Evolutionary conservation across 1,284 basidiomycete genomes (phyloP).

Genomic region (Chondrostereum purpureum): DNA sequence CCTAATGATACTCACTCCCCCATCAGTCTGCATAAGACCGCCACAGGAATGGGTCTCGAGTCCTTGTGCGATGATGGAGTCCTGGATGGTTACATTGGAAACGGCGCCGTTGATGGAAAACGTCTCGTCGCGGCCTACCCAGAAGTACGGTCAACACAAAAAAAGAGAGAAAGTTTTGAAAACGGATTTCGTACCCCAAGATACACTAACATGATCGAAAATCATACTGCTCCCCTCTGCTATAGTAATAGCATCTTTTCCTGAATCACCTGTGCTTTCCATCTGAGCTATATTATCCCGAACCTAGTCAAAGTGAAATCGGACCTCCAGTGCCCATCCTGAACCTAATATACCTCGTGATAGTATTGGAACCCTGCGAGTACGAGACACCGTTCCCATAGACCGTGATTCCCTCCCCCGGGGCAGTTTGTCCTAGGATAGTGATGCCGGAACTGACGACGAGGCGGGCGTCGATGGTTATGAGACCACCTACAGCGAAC

Average conservation of each 20-base stretch:
- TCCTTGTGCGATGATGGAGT: conserved; percentile 31
- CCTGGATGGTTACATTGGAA: conserved; percentile 29
- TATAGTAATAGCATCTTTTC: conserved; percentile 29
- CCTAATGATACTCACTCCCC: conserved; percentile 30
- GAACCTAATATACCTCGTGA: conserved; percentile 29
- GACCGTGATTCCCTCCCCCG: conserved; percentile 24
- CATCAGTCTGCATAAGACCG: conserved; percentile 30
- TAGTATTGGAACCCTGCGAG: conserved; percentile 26
- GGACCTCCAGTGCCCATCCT: conserved; percentile 27
- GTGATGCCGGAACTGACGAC: conserved; percentile 23
- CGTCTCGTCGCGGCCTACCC: conserved; percentile 24
- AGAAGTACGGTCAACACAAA: neutral
- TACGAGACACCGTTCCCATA: conserved; percentile 20
- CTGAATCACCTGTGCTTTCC: conserved; percentile 24
- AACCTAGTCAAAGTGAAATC: neutral
- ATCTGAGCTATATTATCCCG: neutral
- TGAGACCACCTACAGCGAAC: conserved; percentile 29
- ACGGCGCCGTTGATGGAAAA: conserved; percentile 33
- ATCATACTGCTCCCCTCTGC: conserved; percentile 31
- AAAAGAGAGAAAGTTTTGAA: neutral
- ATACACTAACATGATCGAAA: conserved; percentile 31
- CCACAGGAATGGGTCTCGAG: conserved; percentile 31
- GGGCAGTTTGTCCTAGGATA: conserved; percentile 7
- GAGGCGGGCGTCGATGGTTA: conserved; percentile 24
- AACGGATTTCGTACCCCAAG: conserved; percentile 24